Conservation (phyloP, 345 rosid species). For the Citrus unshiu region DNA sequence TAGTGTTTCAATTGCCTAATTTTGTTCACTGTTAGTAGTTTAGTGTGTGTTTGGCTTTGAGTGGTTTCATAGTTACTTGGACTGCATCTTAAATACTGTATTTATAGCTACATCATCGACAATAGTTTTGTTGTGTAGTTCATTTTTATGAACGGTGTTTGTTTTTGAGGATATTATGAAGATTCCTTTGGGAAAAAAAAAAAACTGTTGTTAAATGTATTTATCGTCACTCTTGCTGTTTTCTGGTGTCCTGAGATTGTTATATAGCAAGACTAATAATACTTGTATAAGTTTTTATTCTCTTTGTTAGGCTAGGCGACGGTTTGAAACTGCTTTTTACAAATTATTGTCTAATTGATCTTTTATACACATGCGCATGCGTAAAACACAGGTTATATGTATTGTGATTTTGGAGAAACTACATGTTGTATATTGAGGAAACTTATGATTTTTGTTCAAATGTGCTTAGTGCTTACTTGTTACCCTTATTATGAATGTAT, state of each 20-base stretch:
- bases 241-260: neutral
- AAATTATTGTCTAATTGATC: neutral
- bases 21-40: neutral
- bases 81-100: neutral
- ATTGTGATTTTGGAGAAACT: neutral
- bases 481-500: neutral
- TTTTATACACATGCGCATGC: neutral
- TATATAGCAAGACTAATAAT: neutral
- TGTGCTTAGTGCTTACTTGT: neutral
- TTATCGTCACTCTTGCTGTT: neutral
- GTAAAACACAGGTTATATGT: neutral
- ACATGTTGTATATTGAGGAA: neutral
- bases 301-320: neutral
- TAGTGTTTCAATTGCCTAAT: neutral
- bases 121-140: neutral
- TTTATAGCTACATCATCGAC: neutral
- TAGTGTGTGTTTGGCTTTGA: neutral
- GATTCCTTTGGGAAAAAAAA: neutral
- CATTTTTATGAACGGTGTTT: neutral
- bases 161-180: neutral
- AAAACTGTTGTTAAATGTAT: neutral
- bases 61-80: neutral
- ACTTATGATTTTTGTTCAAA: neutral
- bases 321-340: neutral
- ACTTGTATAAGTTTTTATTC: neutral